Evolutionary conservation across 352 stramenopile genomes (phyloP), one percentile per base, ranked within the genome.

Genomic region (Globisporangium barbulae): DNA sequence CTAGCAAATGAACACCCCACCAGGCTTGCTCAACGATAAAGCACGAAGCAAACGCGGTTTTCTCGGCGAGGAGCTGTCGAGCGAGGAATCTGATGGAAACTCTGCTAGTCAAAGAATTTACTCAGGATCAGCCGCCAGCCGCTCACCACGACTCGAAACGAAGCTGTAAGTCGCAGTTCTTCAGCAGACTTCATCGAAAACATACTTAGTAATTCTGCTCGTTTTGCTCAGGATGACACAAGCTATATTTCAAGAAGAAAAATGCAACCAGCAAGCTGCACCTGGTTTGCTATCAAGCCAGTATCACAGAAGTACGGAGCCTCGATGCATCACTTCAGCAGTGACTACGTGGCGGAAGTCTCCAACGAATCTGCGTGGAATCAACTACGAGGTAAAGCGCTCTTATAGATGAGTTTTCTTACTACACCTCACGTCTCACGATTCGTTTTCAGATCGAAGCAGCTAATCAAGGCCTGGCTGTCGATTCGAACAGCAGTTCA

Each of bases 401-500:
- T 13, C 9, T 41, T 8, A 13, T 41, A 6, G 35, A 3, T 35
- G 31, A 8, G 35, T 13, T 12, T 2, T 41, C 35, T 15, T 8
- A 12, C 35, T 41, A 2, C 12, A 13, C 17, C 45, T 33, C 10
- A 52, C 6, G 10, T 53, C 47, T 17, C 41, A 30, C n/a, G 15
- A 10, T 30, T 19, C n/a, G 9, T 28, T 35, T 33, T 1, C 47
- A 53, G 47, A 33, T 31, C 9, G 47, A 10, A 15, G n/a, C 21
- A 53, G 8, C 47, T n/a, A 5, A 19, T 33, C 22, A 53, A 31
- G 9, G 22, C 5, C 15, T 1, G 5, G 0, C 10, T 9, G 22
- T 53, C 47, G 47, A 53, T 19, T n/a, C 47, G 17, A 44, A 31
- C 35, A 53, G 21, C 55, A 53, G 55, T 28, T 61, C 56, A 37